Conservation (phyloP, 352 stramenopile species). For the Globisporangium spiculum region DNA sequence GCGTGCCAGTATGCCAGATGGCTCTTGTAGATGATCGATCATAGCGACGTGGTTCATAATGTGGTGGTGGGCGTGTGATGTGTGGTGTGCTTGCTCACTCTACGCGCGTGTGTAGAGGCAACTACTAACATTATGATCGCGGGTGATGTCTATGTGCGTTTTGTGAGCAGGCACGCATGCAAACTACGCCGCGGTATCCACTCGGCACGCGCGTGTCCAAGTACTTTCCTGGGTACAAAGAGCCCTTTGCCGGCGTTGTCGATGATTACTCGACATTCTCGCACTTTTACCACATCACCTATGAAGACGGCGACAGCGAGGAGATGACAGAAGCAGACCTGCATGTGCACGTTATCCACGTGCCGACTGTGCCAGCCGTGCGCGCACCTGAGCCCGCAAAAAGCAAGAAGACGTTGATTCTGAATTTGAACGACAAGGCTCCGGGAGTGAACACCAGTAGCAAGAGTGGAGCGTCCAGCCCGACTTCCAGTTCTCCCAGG, state of each 20-base stretch:
- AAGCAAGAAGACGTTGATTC: conserved; percentile 27
- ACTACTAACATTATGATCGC: not conserved
- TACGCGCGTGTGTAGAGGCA: not conserved
- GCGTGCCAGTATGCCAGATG: not conserved
- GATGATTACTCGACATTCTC: conserved; percentile 46
- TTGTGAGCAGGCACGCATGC: conserved; percentile 37
- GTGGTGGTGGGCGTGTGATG: not conserved
- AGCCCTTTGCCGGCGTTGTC: conserved; percentile 61
- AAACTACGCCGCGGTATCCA: conserved; percentile 52
- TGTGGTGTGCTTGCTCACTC: not conserved
- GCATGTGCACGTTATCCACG: conserved; percentile 31
- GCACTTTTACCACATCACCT: conserved; percentile 73
- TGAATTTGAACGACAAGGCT: conserved; percentile 47
- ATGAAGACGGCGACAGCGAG: conserved; percentile 78
- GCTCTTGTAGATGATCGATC: not conserved
- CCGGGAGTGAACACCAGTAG: conserved; percentile 18
- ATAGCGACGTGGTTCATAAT: too few species aligned
- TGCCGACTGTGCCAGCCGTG: conserved; percentile 10
- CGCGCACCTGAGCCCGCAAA: conserved; percentile 15
- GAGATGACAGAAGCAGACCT: conserved; percentile 81
- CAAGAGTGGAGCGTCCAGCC: conserved; percentile 3
- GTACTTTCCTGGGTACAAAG: conserved; percentile 55
- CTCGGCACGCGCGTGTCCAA: conserved; percentile 65
- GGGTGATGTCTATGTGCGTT: not conserved
- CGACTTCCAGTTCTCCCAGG: not conserved